These are phyloP conservation scores for Coix lacrymajobi DNA, from an alignment of 176 grass and related monocot genomes.

Conservation along the genomic window DNA sequence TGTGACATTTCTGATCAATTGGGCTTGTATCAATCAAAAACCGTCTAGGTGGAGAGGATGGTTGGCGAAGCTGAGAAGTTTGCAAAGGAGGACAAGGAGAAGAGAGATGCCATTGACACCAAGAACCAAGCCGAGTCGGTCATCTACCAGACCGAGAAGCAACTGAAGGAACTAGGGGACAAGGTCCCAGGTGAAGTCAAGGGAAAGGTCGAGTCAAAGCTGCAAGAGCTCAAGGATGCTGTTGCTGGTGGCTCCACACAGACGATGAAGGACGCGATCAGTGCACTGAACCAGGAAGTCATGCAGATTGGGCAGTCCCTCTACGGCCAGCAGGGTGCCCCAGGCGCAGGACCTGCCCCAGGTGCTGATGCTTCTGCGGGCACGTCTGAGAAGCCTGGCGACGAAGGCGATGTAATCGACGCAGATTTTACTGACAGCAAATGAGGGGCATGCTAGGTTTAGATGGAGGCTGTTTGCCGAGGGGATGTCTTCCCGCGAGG, in stretches of 20 bases:
- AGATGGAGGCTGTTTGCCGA: neutral
- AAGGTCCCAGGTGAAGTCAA: slow-evolving; percentile 61
- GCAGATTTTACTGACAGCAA: slow-evolving; percentile 75
- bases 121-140: slow-evolving; percentile 80
- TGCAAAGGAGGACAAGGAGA: slow-evolving; percentile 69
- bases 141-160: slow-evolving; percentile 74
- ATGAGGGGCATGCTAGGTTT: slow-evolving; percentile 13
- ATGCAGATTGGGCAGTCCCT: slow-evolving; percentile 74
- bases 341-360: slow-evolving; percentile 33
- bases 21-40: neutral
- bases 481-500: neutral
- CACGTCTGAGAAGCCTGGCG: slow-evolving; percentile 38
- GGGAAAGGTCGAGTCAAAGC: slow-evolving; percentile 50
- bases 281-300: slow-evolving; percentile 64
- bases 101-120: slow-evolving; percentile 63
- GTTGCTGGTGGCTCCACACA: slow-evolving; percentile 45
- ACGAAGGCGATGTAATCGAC: slow-evolving; percentile 53
- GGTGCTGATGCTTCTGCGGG: slow-evolving; percentile 31
- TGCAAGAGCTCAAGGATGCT: slow-evolving; percentile 49
- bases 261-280: slow-evolving; percentile 51
- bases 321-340: slow-evolving; percentile 53
- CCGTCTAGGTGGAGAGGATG: slow-evolving; percentile 65
- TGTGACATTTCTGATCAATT: neutral
- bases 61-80: slow-evolving; percentile 67
- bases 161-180: slow-evolving; percentile 72